Percentiles rank a stretch among this genome's conserved stretches.
Evolutionary conservation across 768 basidiomycete genomes (phyloP).

Genomic region (Leccinum pellstonianum): DNA sequence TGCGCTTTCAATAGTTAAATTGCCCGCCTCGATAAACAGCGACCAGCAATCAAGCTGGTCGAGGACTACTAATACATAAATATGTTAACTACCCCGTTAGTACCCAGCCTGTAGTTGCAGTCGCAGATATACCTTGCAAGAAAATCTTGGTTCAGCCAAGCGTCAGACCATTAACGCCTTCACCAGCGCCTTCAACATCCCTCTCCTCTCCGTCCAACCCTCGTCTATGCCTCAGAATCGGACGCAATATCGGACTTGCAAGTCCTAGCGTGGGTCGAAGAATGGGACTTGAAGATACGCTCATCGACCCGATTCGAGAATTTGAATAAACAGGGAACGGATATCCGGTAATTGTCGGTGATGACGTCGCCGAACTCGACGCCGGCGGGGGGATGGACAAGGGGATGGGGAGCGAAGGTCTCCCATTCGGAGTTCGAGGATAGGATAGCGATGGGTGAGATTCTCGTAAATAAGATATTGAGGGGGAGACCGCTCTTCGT

Average conservation of each 20-base stretch:
- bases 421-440: slow-evolving; percentile 47
- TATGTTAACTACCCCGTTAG: not conserved
- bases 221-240: slow-evolving; percentile 54
- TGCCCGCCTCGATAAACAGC: not conserved
- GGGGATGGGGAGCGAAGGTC: slow-evolving; percentile 68
- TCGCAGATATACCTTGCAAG: not conserved
- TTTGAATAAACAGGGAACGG: slow-evolving; percentile 43
- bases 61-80: slow-evolving; percentile 3
- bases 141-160: slow-evolving; percentile 22
- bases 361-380: slow-evolving; percentile 65
- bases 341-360: slow-evolving; percentile 63
- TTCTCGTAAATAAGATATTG: slow-evolving; percentile 65
- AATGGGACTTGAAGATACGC: slow-evolving; percentile 72
- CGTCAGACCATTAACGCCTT: slow-evolving; percentile 67
- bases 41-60: slow-evolving; percentile 1
- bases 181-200: slow-evolving; percentile 77
- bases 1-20: not conserved
- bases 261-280: slow-evolving; percentile 68
- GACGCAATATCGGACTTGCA: slow-evolving; percentile 73
- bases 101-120: not conserved
- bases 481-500: slow-evolving; percentile 81
- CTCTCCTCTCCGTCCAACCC: slow-evolving; percentile 59
- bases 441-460: slow-evolving; percentile 49
- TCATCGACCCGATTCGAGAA: slow-evolving; percentile 41
- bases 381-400: slow-evolving; percentile 57